Conservation (phyloP, 2,329 filamentous ascomycete species). For the Westerdykella aurantiaca region DNA sequence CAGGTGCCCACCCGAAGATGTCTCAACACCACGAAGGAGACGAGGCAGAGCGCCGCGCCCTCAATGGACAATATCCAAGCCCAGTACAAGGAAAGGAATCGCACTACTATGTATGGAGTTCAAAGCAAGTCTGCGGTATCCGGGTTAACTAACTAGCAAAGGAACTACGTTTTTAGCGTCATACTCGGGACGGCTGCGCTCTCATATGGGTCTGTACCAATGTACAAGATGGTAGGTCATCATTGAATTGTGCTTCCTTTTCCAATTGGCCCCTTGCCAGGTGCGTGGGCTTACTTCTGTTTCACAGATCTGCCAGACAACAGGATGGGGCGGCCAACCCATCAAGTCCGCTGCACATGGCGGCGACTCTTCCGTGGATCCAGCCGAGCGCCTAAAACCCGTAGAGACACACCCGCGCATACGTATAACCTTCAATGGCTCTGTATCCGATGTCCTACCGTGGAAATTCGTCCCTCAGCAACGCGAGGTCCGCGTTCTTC, state of each 20-base stretch:
- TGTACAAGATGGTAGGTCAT: conserved; percentile 74
- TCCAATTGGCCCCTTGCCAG: neutral
- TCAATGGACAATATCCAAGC: conserved; percentile 61
- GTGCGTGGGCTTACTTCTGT: neutral
- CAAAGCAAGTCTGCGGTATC: neutral
- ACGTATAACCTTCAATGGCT: conserved; percentile 92
- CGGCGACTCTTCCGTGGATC: conserved; percentile 53
- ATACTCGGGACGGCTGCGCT: conserved; percentile 75
- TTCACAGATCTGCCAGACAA: conserved; percentile 70
- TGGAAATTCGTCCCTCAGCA: conserved; percentile 98
- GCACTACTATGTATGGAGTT: conserved; percentile 54
- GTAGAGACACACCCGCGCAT: conserved; percentile 77
- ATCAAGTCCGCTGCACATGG: conserved; percentile 71
- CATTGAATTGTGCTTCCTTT: neutral
- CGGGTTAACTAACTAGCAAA: conserved; percentile 28
- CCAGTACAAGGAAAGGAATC: conserved; percentile 62
- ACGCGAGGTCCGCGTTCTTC: conserved; percentile 89
- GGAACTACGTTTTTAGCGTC: conserved; percentile 69
- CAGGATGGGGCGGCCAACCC: conserved; percentile 88
- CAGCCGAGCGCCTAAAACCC: conserved; percentile 71
- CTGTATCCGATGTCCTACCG: conserved; percentile 87
- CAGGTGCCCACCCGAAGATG: conserved; percentile 21
- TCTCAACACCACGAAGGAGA: conserved; percentile 28
- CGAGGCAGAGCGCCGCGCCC: conserved; percentile 38
- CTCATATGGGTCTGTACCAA: conserved; percentile 75